Conservation (phyloP, 202 grass and related monocot genomes). For the Hordeum pubiflorum region DNA sequence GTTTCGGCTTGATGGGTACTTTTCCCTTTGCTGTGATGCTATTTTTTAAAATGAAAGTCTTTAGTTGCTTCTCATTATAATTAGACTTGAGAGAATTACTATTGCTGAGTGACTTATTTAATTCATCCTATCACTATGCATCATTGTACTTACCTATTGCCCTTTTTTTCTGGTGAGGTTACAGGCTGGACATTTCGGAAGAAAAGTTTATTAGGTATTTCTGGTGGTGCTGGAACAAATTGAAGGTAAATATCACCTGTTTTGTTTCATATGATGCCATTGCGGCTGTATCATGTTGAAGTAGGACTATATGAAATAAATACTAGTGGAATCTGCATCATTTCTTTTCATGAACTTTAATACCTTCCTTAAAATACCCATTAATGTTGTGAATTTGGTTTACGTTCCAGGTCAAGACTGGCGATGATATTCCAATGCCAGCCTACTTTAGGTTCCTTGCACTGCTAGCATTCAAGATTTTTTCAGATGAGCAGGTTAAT, state of each 20-base stretch:
- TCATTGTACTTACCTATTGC: background rate
- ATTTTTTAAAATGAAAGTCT: background rate
- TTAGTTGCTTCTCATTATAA: background rate
- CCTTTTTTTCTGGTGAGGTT: conserved; percentile 17
- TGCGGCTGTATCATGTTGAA: background rate
- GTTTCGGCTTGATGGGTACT: conserved; percentile 71
- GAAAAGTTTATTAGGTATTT: conserved; percentile 89
- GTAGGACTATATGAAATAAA: conserved; percentile 12
- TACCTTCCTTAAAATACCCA: conserved; percentile 5
- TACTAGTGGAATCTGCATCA: background rate
- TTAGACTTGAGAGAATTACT: background rate
- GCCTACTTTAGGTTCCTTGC: conserved; percentile 94
- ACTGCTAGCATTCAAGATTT: conserved; percentile 92
- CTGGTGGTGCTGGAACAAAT: conserved; percentile 96
- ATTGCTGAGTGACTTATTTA: conserved; percentile 1
- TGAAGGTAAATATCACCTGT: conserved; percentile 54
- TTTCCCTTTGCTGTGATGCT: background rate
- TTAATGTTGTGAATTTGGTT: conserved; percentile 8
- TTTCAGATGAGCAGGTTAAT: conserved; percentile 80
- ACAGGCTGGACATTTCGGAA: conserved; percentile 79
- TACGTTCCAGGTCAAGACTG: conserved; percentile 50
- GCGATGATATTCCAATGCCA: conserved; percentile 70
- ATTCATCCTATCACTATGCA: background rate
- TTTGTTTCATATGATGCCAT: conserved; percentile 12
- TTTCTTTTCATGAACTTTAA: background rate